phyloP scores from a whole-genome alignment of 768 basidiomycete species.

The Naganishia friedmannii region DNA sequence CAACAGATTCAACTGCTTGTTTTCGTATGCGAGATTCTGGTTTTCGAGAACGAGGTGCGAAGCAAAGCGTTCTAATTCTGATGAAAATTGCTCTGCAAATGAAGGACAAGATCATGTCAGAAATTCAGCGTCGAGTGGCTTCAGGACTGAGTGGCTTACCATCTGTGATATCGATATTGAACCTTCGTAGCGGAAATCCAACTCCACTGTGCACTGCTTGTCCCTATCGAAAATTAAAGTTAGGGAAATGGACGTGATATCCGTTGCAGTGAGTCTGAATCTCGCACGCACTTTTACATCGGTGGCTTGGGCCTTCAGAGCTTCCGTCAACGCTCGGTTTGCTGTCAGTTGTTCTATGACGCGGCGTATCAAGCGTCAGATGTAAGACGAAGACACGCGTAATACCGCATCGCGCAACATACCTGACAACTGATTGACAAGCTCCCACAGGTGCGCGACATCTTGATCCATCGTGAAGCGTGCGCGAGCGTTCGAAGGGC shows the following conservation, averaged over 20 bases:
- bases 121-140: background rate
- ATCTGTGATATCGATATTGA: constrained; percentile 76
- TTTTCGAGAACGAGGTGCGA: constrained; percentile 91
- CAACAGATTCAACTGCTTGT: constrained; percentile 82
- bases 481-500: background rate
- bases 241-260: constrained; percentile 4
- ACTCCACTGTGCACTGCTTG: constrained; percentile 69
- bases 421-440: constrained; percentile 34
- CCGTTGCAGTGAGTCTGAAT: constrained; percentile 11
- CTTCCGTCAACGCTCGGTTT: constrained; percentile 71
- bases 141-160: constrained; percentile 38
- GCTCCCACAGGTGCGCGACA: constrained; percentile 26
- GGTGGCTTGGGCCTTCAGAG: constrained; percentile 67
- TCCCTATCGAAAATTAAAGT: constrained; percentile 55
- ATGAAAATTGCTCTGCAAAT: constrained; percentile 76
- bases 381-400: no score
- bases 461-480: constrained; percentile 29
- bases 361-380: no score
- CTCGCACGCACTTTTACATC: constrained; percentile 66
- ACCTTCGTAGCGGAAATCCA: constrained; percentile 75
- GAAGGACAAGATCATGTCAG: constrained; percentile 1
- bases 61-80: constrained; percentile 84
- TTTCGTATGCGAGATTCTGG: constrained; percentile 85
- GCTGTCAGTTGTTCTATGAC: constrained; percentile 59
- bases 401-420: background rate